phyloP scores from a whole-genome alignment of 257 asterid species.

The Parsonsia alboflavescens region DNA sequence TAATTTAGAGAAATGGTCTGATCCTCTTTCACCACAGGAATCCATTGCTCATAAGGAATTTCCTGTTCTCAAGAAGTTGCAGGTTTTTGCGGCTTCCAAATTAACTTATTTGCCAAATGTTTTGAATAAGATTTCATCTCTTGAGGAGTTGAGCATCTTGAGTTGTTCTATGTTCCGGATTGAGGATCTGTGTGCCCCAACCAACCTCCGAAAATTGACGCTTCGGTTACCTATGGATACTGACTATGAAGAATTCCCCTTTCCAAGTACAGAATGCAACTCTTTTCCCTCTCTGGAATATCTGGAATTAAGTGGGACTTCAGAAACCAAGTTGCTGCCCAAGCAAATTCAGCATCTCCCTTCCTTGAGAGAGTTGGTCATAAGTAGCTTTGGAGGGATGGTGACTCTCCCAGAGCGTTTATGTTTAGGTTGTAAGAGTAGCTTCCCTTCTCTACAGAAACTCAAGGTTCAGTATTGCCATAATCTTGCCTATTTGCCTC shows the following conservation, averaged over 20 bases:
- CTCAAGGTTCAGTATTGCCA: neutral
- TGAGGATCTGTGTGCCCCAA: too few species aligned
- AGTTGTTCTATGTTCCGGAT: too few species aligned
- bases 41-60: neutral
- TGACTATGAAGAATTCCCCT: neutral
- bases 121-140: neutral
- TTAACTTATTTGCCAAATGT: neutral
- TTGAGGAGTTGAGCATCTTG: too few species aligned
- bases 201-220: too few species aligned
- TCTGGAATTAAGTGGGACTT: too few species aligned
- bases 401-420: conserved; percentile 26
- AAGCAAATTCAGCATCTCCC: neutral
- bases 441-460: neutral
- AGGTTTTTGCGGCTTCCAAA: neutral
- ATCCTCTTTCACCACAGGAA: neutral
- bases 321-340: conserved; percentile 8
- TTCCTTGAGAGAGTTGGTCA: neutral
- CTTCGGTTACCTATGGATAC: neutral
- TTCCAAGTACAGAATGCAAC: neutral
- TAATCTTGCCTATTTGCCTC: conserved; percentile 13
- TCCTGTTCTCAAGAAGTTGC: neutral
- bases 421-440: conserved; percentile 15
- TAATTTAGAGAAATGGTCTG: neutral
- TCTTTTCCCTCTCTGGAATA: too few species aligned
- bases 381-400: neutral